Conservation (phyloP, 169 alveolate genomes). For the Neospora caninum region DNA sequence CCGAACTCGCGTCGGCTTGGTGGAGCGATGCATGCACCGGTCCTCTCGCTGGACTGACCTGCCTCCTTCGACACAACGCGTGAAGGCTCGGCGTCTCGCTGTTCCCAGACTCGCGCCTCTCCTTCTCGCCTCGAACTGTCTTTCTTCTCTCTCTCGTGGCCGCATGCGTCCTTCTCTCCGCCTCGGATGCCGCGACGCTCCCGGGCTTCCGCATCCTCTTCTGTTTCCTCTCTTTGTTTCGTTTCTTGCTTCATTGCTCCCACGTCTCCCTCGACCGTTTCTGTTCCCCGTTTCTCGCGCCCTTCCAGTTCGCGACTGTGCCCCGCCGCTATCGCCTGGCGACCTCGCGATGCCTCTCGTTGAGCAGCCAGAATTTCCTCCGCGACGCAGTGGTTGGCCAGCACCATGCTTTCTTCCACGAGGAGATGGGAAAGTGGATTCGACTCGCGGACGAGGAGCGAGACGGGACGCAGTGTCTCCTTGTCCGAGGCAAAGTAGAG, state of each 20-base stretch:
- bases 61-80: too few relatives aligned
- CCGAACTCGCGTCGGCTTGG: too few relatives aligned
- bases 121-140: not conserved
- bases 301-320: not conserved
- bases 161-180: not conserved
- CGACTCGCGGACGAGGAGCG: not conserved
- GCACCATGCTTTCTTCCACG: slow-evolving; percentile 65
- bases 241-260: not conserved
- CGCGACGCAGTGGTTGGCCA: slow-evolving; percentile 66
- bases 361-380: slow-evolving; percentile 14
- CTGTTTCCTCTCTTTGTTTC: not conserved
- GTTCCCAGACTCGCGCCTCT: not conserved
- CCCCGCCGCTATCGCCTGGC: not conserved
- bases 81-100: not conserved
- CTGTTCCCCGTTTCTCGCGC: not conserved
- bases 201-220: not conserved
- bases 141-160: not conserved
- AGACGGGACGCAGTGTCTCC: not conserved
- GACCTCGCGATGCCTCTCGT: not conserved
- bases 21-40: too few relatives aligned
- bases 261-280: not conserved
- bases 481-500: not conserved
- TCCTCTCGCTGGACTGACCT: too few relatives aligned
- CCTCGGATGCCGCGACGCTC: not conserved
- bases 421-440: slow-evolving; percentile 41